Evolutionary conservation across 768 basidiomycete genomes (phyloP), one percentile per base, ranked within the genome.

Genomic region (Tylopilus plumbeoviolaceoides): DNA sequence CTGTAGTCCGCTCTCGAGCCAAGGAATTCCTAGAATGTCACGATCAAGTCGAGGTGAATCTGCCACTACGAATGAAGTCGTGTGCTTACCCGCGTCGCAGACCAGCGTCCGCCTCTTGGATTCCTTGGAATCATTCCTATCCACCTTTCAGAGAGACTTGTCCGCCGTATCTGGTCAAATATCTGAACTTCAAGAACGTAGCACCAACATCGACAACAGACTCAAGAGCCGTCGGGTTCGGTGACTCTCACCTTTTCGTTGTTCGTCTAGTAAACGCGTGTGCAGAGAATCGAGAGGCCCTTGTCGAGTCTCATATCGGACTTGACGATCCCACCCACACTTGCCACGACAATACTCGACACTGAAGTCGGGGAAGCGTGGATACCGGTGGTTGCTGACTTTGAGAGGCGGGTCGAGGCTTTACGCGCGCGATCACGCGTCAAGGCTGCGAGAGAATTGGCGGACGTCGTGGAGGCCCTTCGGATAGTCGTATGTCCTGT

Each of bases 101-200:
- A 87, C 91, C 15, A 95, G 95, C 63, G 80, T 90, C 14, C 78
- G 77, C 53, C 79, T 98, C 18, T 77, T 99, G 48, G 86, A 92
- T 63, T 91, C 91, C 1, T 78, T 99, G 4, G 87, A 97, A 59
- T 78, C 84, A 1, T 98, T 98, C 69, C 78, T 99, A 11, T 93
- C 92, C 3, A 97, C 91, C 0, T 99, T 99, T 64, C 95, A 98
- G 70, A 87, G 79, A 60, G 95, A 99, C 69, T 77, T 99, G 20
- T 89, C 92, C 6, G 86, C 87, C 2, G 97, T 98, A 10, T 98
- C 97, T 3, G 91, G 93, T 4, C 95, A 99, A 67, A 95, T 99
- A 67, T 89, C 91, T 1, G 92, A 98, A 57, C 77, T 99, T 21
- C 97, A 98, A 64, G 81, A 83, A 58, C 79, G 91, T 31, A 95